phyloP scores from a whole-genome alignment of 2,329 filamentous ascomycete species.

The Didymella exigua region DNA sequence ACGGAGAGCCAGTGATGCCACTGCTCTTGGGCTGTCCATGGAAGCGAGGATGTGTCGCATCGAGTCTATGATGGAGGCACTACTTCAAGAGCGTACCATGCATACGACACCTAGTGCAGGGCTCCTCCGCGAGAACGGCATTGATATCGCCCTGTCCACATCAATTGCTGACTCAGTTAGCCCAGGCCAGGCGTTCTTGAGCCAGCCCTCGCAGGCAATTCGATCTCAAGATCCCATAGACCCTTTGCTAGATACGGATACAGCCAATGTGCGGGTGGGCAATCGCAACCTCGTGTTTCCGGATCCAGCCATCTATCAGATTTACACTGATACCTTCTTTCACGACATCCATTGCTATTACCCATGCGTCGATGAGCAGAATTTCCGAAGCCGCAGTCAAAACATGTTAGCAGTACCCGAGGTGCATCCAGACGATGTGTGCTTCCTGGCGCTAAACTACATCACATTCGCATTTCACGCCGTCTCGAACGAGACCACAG shows the following conservation, averaged over 20 bases:
- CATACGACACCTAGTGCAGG: slow-evolving; percentile 32
- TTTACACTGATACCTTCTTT: slow-evolving; percentile 37
- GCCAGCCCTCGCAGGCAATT: slow-evolving; percentile 10
- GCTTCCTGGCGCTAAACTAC: slow-evolving; percentile 41
- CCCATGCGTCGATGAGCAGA: slow-evolving; percentile 39
- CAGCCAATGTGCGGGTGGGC: slow-evolving; percentile 13
- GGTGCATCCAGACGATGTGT: slow-evolving; percentile 26
- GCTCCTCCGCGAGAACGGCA: slow-evolving; percentile 31
- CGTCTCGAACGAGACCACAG: slow-evolving; percentile 16
- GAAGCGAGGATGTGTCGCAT: slow-evolving; percentile 44
- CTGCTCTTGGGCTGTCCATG: slow-evolving; percentile 35
- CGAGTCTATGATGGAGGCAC: slow-evolving; percentile 44
- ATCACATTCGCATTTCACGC: slow-evolving; percentile 33
- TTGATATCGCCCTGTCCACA: slow-evolving; percentile 28
- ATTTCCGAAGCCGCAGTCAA: slow-evolving; percentile 32
- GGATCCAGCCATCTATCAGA: slow-evolving; percentile 26
- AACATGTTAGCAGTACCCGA: slow-evolving; percentile 27
- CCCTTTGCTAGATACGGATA: neutral
- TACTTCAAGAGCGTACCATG: slow-evolving; percentile 40
- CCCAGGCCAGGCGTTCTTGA: slow-evolving; percentile 26
- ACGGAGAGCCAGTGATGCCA: slow-evolving; percentile 36
- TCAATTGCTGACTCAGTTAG: slow-evolving; percentile 32
- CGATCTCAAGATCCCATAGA: slow-evolving; percentile 2
- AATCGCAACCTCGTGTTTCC: slow-evolving; percentile 32
- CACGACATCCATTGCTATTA: slow-evolving; percentile 32